A percentile compares a stretch with the other conserved stretches of the same genome.
These are phyloP conservation scores for Mycena leptocephala DNA, from an alignment of 768 basidiomycete genomes.

Conservation along the genomic window DNA sequence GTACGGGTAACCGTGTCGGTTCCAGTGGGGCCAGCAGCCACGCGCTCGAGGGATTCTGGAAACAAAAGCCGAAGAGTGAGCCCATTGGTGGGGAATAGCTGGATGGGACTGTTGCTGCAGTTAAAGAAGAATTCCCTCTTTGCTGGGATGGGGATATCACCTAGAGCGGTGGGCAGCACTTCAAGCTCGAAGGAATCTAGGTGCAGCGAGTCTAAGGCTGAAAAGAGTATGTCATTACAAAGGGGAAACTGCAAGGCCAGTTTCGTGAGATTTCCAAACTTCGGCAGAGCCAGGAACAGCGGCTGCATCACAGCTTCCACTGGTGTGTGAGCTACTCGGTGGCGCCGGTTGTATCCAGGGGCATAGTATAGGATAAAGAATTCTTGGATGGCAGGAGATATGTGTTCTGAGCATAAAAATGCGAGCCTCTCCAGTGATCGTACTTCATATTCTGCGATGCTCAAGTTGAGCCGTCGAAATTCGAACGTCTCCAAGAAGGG, in stretches of 20 bases:
- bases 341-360: conserved; percentile 35
- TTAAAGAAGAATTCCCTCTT: conserved; percentile 31
- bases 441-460: conserved; percentile 20
- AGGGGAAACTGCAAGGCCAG: conserved; percentile 36
- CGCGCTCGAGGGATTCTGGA: conserved; percentile 23
- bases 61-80: conserved; percentile 33
- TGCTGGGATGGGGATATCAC: conserved; percentile 36
- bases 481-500: conserved; percentile 40
- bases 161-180: conserved; percentile 5
- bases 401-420: conserved; percentile 29
- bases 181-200: conserved; percentile 38
- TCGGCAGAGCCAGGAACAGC: conserved; percentile 28
- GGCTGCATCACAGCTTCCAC: conserved; percentile 32
- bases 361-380: conserved; percentile 37
- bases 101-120: conserved; percentile 29
- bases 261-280: conserved; percentile 30
- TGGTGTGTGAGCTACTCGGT: conserved; percentile 26
- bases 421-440: conserved; percentile 30
- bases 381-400: conserved; percentile 29
- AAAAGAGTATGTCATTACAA: conserved; percentile 10
- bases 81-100: background rate
- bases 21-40: conserved; percentile 37
- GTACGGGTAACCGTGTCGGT: conserved; percentile 34
- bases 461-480: conserved; percentile 30
- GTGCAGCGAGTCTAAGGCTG: conserved; percentile 4